A percentile compares a stretch with the other conserved stretches of the same genome.
Conservation (phyloP, 805 yeast species). For the Suhomyces kilbournensis region DNA sequence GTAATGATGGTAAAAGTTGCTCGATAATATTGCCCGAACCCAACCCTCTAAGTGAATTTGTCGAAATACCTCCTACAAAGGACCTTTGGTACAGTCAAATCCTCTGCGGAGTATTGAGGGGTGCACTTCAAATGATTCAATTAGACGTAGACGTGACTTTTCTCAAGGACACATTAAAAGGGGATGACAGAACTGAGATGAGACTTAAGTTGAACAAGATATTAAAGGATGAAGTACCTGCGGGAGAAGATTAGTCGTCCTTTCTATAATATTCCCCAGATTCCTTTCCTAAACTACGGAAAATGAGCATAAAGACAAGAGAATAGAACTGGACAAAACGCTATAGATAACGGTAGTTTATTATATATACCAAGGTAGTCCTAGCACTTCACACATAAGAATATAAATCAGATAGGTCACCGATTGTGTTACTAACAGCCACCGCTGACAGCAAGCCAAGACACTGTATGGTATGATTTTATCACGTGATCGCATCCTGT, state of each 20-base stretch:
- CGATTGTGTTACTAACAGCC: neutral
- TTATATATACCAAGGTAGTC: too few relatives aligned
- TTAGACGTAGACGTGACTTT: conserved; percentile 82
- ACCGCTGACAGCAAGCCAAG: neutral
- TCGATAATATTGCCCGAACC: conserved; percentile 65
- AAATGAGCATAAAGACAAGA: neutral
- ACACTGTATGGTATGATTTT: neutral
- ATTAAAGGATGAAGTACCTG: conserved; percentile 92
- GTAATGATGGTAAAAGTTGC: conserved; percentile 70
- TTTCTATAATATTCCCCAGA: neutral
- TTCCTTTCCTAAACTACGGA: neutral
- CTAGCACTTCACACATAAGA: neutral
- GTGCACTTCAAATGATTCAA: conserved; percentile 95
- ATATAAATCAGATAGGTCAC: neutral
- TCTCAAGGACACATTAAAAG: conserved; percentile 76
- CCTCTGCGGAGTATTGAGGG: conserved; percentile 83
- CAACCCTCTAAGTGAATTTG: conserved; percentile 92
- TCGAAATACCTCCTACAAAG: conserved; percentile 71
- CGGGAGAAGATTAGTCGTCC: conserved; percentile 79
- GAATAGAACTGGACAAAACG: neutral
- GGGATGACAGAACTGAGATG: conserved; percentile 79
- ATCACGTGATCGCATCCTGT: neutral
- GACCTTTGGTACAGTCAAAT: conserved; percentile 93
- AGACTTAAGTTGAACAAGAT: conserved; percentile 67
- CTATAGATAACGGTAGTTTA: neutral